Evolutionary conservation across 352 stramenopile species (phyloP).

Genomic region (Saprolegnia diclina): DNA sequence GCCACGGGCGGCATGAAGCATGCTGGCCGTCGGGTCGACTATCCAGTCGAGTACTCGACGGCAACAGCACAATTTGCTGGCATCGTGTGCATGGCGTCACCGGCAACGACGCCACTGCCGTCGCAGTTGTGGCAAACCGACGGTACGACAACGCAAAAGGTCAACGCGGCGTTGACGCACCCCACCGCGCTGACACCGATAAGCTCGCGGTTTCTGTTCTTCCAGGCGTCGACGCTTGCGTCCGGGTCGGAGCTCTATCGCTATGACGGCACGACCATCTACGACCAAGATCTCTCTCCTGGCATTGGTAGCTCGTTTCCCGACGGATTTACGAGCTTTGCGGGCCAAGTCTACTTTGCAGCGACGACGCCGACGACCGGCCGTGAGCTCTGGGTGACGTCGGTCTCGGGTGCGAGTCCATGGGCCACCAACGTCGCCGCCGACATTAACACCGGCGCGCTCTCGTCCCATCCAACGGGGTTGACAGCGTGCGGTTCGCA

Average conservation of each 20-base stretch:
- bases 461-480: constrained; percentile 46
- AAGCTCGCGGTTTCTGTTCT: constrained; percentile 36
- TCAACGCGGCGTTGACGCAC: constrained; percentile 28
- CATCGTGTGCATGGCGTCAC: constrained; percentile 46
- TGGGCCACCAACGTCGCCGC: constrained; percentile 41
- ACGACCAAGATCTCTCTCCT: constrained; percentile 49
- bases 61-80: constrained; percentile 54
- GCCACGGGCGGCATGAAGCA: constrained; percentile 59
- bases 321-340: constrained; percentile 40
- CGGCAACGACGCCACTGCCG: not conserved
- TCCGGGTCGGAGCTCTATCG: constrained; percentile 56
- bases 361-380: constrained; percentile 37
- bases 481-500: constrained; percentile 34
- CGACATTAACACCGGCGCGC: constrained; percentile 43
- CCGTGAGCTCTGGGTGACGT: constrained; percentile 63
- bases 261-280: constrained; percentile 41
- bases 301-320: constrained; percentile 47
- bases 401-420: constrained; percentile 11
- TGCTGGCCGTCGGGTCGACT: constrained; percentile 43
- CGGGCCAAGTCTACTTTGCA: constrained; percentile 48
- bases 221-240: constrained; percentile 39
- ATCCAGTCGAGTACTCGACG: constrained; percentile 33
- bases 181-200: constrained; percentile 46
- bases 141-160: constrained; percentile 42
- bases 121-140: constrained; percentile 65